Percentiles rank a stretch among this genome's conserved stretches.
phyloP scores from a whole-genome alignment of 1,284 basidiomycete genomes.

The Anthracocystis setariae region DNA sequence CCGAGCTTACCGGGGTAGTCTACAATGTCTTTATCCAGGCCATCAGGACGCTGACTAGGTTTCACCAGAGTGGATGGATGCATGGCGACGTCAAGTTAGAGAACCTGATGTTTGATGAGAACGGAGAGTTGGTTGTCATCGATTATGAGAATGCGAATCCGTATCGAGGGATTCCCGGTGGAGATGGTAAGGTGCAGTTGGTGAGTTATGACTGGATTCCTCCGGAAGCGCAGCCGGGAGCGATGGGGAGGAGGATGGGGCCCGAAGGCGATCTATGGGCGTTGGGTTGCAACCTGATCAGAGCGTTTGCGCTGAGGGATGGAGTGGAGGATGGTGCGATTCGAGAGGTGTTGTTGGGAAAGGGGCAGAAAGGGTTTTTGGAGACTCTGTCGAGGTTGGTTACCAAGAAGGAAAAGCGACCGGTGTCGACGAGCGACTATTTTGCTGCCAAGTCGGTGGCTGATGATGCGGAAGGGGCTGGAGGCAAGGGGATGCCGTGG shows the following conservation, averaged over 20 bases:
- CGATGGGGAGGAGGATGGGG: slow-evolving; percentile 60
- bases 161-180: slow-evolving; percentile 57
- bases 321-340: slow-evolving; percentile 57
- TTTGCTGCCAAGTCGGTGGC: slow-evolving; percentile 14
- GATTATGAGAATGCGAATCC: slow-evolving; percentile 67
- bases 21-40: slow-evolving; percentile 59
- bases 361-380: slow-evolving; percentile 53
- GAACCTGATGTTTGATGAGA: slow-evolving; percentile 64
- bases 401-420: slow-evolving; percentile 13
- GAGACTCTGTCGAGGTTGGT: slow-evolving; percentile 38
- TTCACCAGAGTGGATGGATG: slow-evolving; percentile 64
- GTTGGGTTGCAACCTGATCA: slow-evolving; percentile 61
- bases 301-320: slow-evolving; percentile 63
- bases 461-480: not conserved
- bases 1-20: slow-evolving; percentile 59
- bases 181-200: slow-evolving; percentile 62
- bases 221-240: slow-evolving; percentile 57
- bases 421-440: slow-evolving; percentile 12
- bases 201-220: slow-evolving; percentile 65
- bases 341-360: slow-evolving; percentile 55
- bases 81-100: slow-evolving; percentile 67
- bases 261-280: slow-evolving; percentile 64
- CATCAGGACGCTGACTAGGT: slow-evolving; percentile 49
- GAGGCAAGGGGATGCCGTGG: slow-evolving; percentile 20
- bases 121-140: slow-evolving; percentile 57